phyloP scores from a whole-genome alignment of 805 yeast genomes.

The Sugiyamaella smithiae region DNA sequence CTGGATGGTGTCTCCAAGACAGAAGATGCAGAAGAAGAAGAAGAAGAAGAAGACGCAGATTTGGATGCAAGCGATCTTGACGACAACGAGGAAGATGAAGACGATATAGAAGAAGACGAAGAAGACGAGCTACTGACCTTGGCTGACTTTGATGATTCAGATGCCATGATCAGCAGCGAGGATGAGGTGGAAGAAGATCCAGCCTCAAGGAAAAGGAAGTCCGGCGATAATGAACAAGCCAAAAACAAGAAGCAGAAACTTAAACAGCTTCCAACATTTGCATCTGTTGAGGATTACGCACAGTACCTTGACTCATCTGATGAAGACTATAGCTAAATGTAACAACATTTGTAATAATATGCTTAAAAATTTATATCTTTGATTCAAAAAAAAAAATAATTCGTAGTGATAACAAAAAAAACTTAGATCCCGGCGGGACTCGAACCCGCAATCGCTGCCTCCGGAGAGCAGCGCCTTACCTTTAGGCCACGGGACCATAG shows the following conservation, averaged over 20 bases:
- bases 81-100: conserved; percentile 25
- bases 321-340: conserved; percentile 31
- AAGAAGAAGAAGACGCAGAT: conserved; percentile 35
- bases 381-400: not conserved
- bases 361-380: too few relatives aligned
- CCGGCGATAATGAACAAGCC: conserved; percentile 27
- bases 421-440: conserved; percentile 27
- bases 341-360: not conserved
- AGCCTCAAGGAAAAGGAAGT: conserved; percentile 25
- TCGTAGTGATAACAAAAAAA: conserved; percentile 2
- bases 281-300: conserved; percentile 84
- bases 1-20: not conserved
- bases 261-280: conserved; percentile 76
- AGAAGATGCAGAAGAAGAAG: conserved; percentile 26
- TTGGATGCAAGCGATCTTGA: conserved; percentile 22
- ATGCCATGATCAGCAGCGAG: conserved; percentile 39
- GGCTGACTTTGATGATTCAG: conserved; percentile 36
- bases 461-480: conserved; percentile 31
- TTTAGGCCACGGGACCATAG: conserved; percentile 27
- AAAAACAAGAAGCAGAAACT: conserved; percentile 54
- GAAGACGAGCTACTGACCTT: conserved; percentile 31
- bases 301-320: conserved; percentile 66
- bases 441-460: conserved; percentile 31
- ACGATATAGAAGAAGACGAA: conserved; percentile 23
- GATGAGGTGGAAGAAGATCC: conserved; percentile 35